These are phyloP conservation scores for Dictyophora rubrovolvata DNA, from an alignment of 768 basidiomycete species.

Conservation along the genomic window DNA sequence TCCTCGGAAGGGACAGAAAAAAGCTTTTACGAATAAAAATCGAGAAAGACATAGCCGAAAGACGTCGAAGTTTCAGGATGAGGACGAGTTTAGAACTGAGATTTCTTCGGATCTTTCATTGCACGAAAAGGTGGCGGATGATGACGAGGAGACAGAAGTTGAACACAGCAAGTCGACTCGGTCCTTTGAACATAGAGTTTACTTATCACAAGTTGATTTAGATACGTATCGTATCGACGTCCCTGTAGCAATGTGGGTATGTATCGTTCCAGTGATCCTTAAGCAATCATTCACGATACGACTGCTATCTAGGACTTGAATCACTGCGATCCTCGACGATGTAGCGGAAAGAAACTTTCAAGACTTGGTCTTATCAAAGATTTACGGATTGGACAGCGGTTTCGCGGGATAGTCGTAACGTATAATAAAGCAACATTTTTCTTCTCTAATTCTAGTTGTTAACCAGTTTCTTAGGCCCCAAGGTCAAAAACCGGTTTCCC, in stretches of 20 bases:
- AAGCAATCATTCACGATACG: not conserved
- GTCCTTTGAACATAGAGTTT: too few relatives aligned
- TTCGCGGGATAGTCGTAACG: conserved; percentile 91
- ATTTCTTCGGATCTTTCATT: conserved; percentile 44
- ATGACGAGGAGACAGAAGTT: conserved; percentile 18
- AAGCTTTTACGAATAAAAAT: conserved; percentile 1
- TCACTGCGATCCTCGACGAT: conserved; percentile 88
- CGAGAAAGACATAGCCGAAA: conserved; percentile 27
- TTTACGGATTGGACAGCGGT: conserved; percentile 74
- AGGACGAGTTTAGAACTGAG: conserved; percentile 39
- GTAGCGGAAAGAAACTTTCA: conserved; percentile 84
- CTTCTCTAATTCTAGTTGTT: conserved; percentile 2
- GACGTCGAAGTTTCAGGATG: conserved; percentile 21
- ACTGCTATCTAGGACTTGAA: conserved; percentile 74
- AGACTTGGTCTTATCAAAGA: conserved; percentile 77
- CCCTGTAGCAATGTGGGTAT: conserved; percentile 94
- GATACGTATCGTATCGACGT: conserved; percentile 30
- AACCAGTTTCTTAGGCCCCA: conserved; percentile 52
- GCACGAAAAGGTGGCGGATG: conserved; percentile 27
- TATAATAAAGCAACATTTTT: conserved; percentile 32
- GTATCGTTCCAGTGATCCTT: conserved; percentile 21
- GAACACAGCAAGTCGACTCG: conserved; percentile 17
- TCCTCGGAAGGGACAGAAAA: not conserved
- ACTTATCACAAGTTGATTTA: conserved; percentile 12
- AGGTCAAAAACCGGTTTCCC: conserved; percentile 67